Conservation (phyloP, 192 early-diverging fungal species). For the Backusella sp. region DNA sequence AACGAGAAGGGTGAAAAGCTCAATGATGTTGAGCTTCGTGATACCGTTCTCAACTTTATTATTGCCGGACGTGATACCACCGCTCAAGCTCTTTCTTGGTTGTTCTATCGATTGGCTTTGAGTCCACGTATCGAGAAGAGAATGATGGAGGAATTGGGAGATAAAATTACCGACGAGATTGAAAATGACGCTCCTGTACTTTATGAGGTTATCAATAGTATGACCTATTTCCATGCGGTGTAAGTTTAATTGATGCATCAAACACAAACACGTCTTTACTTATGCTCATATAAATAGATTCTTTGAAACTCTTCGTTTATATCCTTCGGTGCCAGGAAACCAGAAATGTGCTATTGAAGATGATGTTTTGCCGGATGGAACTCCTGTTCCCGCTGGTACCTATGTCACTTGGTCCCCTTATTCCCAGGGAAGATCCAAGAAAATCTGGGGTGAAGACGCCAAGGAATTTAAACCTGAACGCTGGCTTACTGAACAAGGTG, state of each 20-base stretch:
- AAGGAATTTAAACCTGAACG: slow-evolving; percentile 62
- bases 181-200: slow-evolving; percentile 18
- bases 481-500: slow-evolving; percentile 51
- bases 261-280: not conserved
- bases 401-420: slow-evolving; percentile 50
- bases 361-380: slow-evolving; percentile 61
- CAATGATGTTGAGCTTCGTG: slow-evolving; percentile 32
- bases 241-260: slow-evolving; percentile 3
- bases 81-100: slow-evolving; percentile 51
- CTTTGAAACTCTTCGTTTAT: slow-evolving; percentile 60
- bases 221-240: slow-evolving; percentile 40
- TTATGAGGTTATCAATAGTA: slow-evolving; percentile 28
- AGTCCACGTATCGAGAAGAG: slow-evolving; percentile 42
- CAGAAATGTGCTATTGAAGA: slow-evolving; percentile 54
- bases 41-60: slow-evolving; percentile 37
- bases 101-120: slow-evolving; percentile 39
- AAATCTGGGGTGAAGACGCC: slow-evolving; percentile 66
- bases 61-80: slow-evolving; percentile 51
- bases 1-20: slow-evolving; percentile 25
- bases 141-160: slow-evolving; percentile 41
- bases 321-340: slow-evolving; percentile 65
- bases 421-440: slow-evolving; percentile 44
- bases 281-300: slow-evolving; percentile 12
- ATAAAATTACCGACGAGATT: slow-evolving; percentile 28
- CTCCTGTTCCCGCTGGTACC: slow-evolving; percentile 50